Conservation (phyloP, 2,329 filamentous ascomycete genomes). For the Colletotrichum spinosum region DNA sequence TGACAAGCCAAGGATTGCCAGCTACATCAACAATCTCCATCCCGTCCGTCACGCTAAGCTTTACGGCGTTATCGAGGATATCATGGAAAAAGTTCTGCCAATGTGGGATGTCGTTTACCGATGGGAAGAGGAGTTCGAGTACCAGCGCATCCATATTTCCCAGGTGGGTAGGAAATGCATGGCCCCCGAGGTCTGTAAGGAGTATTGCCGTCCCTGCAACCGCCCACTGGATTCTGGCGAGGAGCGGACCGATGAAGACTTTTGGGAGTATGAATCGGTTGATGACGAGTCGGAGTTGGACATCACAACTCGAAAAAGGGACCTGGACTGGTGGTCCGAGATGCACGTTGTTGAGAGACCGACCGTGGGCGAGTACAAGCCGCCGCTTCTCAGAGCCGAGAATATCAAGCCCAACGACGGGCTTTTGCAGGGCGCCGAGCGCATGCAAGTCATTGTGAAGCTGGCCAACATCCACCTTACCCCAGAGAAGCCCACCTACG, state of each 20-base stretch:
- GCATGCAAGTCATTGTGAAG: constrained; percentile 73
- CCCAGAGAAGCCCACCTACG: constrained; percentile 66
- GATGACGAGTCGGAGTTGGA: constrained; percentile 38
- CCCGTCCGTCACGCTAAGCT: constrained; percentile 52
- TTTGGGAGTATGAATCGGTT: constrained; percentile 34
- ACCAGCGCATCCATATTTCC: constrained; percentile 41
- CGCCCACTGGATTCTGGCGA: constrained; percentile 45
- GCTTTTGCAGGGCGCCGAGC: constrained; percentile 45
- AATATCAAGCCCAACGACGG: constrained; percentile 42
- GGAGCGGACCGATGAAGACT: constrained; percentile 28
- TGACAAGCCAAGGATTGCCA: constrained; percentile 53
- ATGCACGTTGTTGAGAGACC: constrained; percentile 43
- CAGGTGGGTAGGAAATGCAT: constrained; percentile 39
- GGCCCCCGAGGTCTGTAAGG: constrained; percentile 37
- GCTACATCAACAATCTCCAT: constrained; percentile 67
- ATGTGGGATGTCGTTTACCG: constrained; percentile 56
- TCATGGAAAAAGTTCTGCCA: constrained; percentile 55
- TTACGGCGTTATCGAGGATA: constrained; percentile 54
- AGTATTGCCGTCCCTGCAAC: constrained; percentile 35
- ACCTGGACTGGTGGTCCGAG: constrained; percentile 43
- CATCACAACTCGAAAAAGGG: constrained; percentile 21
- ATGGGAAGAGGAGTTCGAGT: constrained; percentile 45
- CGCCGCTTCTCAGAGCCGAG: constrained; percentile 12
- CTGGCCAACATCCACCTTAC: constrained; percentile 71
- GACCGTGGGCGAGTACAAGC: background rate